Evolutionary conservation across 75 land plant genomes (phyloP).

Genomic region (Chamaecyparis obtusa): DNA sequence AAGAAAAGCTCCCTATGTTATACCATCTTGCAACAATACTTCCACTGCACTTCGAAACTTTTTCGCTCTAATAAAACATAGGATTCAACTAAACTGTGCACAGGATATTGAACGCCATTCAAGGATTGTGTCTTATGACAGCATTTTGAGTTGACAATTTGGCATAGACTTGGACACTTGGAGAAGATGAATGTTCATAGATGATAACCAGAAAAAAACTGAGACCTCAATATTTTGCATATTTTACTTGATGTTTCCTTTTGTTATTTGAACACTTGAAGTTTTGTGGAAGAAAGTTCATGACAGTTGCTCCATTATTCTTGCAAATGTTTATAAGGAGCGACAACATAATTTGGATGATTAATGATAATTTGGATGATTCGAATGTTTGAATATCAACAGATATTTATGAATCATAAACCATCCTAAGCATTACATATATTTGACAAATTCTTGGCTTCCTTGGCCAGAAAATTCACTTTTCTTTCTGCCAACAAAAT

Average conservation of each 20-base stretch:
- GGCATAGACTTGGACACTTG: neutral
- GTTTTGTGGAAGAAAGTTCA: neutral
- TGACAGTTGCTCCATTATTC: neutral
- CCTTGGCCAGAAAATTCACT: neutral
- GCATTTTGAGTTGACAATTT: neutral
- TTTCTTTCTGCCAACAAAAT: neutral
- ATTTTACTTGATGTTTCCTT: neutral
- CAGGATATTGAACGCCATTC: neutral
- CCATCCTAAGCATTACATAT: neutral
- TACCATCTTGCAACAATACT: neutral
- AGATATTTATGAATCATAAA: neutral
- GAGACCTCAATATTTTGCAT: neutral
- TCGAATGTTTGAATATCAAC: neutral
- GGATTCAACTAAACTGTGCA: neutral
- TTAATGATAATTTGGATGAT: neutral
- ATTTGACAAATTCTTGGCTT: neutral
- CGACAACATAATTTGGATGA: neutral
- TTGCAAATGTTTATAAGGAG: neutral
- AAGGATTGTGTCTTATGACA: neutral
- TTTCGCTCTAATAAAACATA: neutral
- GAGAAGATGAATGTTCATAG: neutral
- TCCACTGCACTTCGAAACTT: neutral
- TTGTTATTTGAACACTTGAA: neutral
- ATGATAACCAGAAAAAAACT: neutral
- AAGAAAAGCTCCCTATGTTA: neutral